Evolutionary conservation across 805 yeast species (phyloP).

Genomic region (Starmerella sirachaensis): DNA sequence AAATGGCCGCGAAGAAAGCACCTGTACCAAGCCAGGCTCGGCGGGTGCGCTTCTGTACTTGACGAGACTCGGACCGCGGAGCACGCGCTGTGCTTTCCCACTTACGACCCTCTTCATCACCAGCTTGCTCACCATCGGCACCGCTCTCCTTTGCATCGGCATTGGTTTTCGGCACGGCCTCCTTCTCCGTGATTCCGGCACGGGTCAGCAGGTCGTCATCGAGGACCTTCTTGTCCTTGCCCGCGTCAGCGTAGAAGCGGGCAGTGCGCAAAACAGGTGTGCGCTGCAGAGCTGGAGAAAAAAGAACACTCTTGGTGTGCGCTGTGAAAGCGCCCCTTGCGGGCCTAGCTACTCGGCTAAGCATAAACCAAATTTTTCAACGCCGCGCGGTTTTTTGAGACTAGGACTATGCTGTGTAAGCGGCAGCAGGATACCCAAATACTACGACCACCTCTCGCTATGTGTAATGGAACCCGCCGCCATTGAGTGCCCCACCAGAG

Average conservation of each 20-base stretch:
- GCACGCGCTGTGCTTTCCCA: constrained; percentile 42
- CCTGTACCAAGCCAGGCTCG: constrained; percentile 37
- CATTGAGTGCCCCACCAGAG: too few species aligned
- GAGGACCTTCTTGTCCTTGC: constrained; percentile 33
- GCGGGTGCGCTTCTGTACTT: constrained; percentile 55
- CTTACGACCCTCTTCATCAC: constrained; percentile 23
- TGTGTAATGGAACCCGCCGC: too few species aligned
- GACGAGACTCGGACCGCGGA: constrained; percentile 28
- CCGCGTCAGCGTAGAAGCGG: constrained; percentile 4
- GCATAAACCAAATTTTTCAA: too few species aligned
- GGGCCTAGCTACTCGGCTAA: too few species aligned
- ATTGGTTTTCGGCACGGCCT: constrained; percentile 14
- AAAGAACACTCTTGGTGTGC: constrained; percentile 4
- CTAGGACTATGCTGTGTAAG: too few species aligned
- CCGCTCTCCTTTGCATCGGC: constrained; percentile 16
- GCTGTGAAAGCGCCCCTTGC: too few species aligned
- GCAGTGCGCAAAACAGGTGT: constrained; percentile 3
- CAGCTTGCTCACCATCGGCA: constrained; percentile 14
- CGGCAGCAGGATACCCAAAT: too few species aligned
- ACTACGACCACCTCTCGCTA: too few species aligned
- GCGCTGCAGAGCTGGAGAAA: constrained; percentile 4
- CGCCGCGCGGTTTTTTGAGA: too few species aligned
- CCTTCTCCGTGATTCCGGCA: constrained; percentile 66
- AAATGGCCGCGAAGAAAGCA: constrained; percentile 41
- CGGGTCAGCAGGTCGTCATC: constrained; percentile 70